Conservation (phyloP, 768 basidiomycete genomes). For the Daedalea quercina region DNA sequence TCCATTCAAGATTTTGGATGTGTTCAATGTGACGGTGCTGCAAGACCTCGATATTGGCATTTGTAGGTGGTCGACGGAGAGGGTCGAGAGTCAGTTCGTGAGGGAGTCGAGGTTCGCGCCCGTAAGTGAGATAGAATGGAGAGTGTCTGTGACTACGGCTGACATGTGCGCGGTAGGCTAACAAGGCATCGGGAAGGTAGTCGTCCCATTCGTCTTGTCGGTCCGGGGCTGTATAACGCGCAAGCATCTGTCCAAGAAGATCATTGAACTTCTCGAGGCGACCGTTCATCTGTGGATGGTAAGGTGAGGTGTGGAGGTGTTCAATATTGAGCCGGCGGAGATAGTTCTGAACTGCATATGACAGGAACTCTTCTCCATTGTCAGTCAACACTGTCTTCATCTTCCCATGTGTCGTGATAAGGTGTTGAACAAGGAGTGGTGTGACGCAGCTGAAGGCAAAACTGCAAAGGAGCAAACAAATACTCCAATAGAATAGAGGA, state of each 20-base stretch:
- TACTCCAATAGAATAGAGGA: too few species aligned
- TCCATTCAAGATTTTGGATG: constrained; percentile 12
- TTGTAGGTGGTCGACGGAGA: constrained; percentile 13
- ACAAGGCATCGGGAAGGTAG: constrained; percentile 14
- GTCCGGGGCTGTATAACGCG: constrained; percentile 5
- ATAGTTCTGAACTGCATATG: constrained; percentile 9
- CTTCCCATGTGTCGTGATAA: constrained; percentile 11
- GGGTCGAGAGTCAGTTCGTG: constrained; percentile 10
- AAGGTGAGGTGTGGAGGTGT: constrained; percentile 15
- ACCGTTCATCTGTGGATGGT: constrained; percentile 5
- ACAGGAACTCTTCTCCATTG: constrained; percentile 19
- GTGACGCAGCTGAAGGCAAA: too few species aligned
- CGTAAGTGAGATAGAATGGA: constrained; percentile 13
- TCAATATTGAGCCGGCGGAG: constrained; percentile 7
- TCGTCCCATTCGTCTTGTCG: constrained; percentile 12
- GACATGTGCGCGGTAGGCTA: constrained; percentile 14
- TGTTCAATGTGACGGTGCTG: constrained; percentile 12
- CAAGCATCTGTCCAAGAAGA: constrained; percentile 10
- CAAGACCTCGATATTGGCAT: constrained; percentile 13
- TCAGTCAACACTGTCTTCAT: constrained; percentile 14
- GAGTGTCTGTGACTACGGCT: constrained; percentile 9
- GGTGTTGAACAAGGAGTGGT: too few species aligned
- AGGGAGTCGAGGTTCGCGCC: constrained; percentile 12
- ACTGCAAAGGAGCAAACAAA: too few species aligned
- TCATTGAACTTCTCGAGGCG: constrained; percentile 4